Conservation (phyloP, 164 flowering plant species). For the Umbilicus rupestris region DNA sequence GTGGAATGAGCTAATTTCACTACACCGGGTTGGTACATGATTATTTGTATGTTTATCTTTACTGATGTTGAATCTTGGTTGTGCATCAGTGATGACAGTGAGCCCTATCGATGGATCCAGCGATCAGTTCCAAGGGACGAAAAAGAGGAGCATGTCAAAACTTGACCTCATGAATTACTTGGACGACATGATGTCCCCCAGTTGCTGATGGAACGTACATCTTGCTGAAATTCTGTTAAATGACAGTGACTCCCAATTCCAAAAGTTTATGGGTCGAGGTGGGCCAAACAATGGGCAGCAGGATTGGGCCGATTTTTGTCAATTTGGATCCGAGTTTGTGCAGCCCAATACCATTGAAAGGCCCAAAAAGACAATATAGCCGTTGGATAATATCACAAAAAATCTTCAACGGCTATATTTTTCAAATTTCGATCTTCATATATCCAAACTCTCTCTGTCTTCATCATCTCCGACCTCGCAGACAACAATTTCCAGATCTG, state of each 20-base stretch:
- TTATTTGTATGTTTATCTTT: background rate
- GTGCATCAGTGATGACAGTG: background rate
- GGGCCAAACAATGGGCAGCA: too few species aligned
- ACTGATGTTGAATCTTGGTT: background rate
- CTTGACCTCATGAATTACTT: constrained; percentile 65
- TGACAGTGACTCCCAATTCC: constrained; percentile 41
- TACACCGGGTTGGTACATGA: background rate
- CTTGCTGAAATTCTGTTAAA: constrained; percentile 55
- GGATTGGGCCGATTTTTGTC: too few species aligned
- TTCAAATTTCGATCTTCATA: constrained; percentile 1
- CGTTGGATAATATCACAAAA: constrained; percentile 1
- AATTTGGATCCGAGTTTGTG: too few species aligned
- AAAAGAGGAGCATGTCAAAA: constrained; percentile 45
- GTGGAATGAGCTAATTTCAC: background rate
- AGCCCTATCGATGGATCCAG: constrained; percentile 29
- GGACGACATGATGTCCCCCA: constrained; percentile 40
- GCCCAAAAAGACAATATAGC: background rate
- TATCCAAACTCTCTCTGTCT: background rate
- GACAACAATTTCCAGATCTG: background rate
- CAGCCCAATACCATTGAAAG: too few species aligned
- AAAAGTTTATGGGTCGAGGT: too few species aligned
- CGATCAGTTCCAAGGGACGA: constrained; percentile 18
- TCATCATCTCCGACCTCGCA: background rate
- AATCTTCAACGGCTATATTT: constrained; percentile 8
- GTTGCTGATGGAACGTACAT: constrained; percentile 39